These are phyloP conservation scores for Alopecurus myosuroides DNA, from an alignment of 176 grass and related monocot genomes.

Conservation along the genomic window DNA sequence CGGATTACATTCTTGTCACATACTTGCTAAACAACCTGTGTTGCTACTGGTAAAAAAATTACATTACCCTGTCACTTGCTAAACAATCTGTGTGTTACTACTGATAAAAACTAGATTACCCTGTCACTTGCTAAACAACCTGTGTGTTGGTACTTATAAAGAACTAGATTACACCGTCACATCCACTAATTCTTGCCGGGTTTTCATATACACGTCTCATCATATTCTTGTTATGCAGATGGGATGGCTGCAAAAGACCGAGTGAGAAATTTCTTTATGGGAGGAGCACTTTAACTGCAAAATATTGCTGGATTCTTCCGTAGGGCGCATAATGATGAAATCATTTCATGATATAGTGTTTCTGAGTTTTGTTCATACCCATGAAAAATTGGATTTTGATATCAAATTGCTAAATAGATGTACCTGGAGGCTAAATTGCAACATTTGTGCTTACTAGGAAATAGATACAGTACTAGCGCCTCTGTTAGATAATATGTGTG, in stretches of 20 bases:
- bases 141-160: not conserved
- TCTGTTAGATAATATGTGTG: not conserved
- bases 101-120: not conserved
- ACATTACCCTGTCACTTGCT: not conserved
- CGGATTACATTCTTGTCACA: not conserved
- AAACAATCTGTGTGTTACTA: not conserved
- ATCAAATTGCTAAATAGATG: slow-evolving; percentile 10
- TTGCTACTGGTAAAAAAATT: not conserved
- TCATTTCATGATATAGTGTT: slow-evolving; percentile 3
- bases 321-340: not conserved
- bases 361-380: not conserved
- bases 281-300: not conserved
- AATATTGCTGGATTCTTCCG: not conserved
- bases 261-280: slow-evolving; percentile 16
- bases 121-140: too few species aligned
- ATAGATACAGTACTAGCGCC: too few species aligned
- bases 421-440: not conserved
- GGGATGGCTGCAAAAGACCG: slow-evolving; percentile 75
- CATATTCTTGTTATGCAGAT: slow-evolving; percentile 48
- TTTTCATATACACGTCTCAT: not conserved
- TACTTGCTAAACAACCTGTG: not conserved
- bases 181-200: not conserved
- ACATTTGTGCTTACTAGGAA: not conserved
- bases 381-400: not conserved
- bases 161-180: not conserved